Base-by-base conservation (phyloP, 768 basidiomycete species). In the Calocybe cyanea region DNA sequence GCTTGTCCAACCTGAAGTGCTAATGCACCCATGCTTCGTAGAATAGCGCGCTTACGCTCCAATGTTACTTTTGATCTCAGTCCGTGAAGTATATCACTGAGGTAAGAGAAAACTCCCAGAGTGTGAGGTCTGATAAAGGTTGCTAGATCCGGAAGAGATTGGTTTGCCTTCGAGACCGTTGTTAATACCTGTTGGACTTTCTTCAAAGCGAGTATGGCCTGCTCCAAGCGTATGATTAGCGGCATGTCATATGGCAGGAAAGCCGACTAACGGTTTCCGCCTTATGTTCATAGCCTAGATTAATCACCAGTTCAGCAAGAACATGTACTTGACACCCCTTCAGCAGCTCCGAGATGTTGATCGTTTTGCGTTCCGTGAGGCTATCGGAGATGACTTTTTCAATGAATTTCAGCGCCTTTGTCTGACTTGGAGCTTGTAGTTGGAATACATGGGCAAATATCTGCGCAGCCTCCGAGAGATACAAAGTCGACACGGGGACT, bases 11-110 rank as follows among this genome's bases (percentile, higher is more conserved):
- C 78, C 15, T 78, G 72, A 8, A 63, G 57, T n/a, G 91, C 78
- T 42, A 98, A 69, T 2, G 69, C 75, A 5, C 87, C 91, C 31
- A 96, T 66, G 51, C 89, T 85, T 19, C 87, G 77, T 38, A 97
- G 69, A 48, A 95, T 85, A 58, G 81, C 82, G 45, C 76, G 76
- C 64, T 96, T 97, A 25, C 74, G 72, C 7, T 68, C 65, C 0
- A 80, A 69, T 0, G 83, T 69, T 53, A 85, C 85, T 64, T 87
- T 91, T 4, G 87, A 88, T 18, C 83, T 80, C 1, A 86, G 73
- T 48, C 92, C 93, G 59, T 92, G 90, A 42, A 97, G 65, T 65
- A 86, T 81, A 24, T 92, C 90, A 55, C 88, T 94, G 55, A 96
- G 76, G 51, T 83, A 73, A 0, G 89, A 81, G 15, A 97, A 83